A percentile compares a stretch with the other conserved stretches of the same genome.
These are phyloP conservation scores for Suhomyces wounanorum DNA, from an alignment of 1,139 yeast genomes.

Conservation along the genomic window DNA sequence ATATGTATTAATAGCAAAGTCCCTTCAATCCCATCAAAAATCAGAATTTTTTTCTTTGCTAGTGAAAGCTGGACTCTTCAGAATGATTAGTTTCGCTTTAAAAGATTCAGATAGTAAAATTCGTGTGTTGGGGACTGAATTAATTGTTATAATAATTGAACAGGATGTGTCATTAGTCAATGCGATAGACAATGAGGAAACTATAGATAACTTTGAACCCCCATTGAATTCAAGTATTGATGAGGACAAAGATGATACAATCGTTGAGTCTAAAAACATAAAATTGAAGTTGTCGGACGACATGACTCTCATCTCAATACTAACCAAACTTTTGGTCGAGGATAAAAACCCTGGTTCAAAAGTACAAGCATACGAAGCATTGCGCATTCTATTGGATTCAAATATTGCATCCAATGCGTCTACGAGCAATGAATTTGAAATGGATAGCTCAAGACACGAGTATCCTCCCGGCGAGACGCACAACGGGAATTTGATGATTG, in stretches of 20 bases:
- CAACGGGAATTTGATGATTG: slow-evolving; percentile 15
- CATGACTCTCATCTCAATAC: slow-evolving; percentile 59
- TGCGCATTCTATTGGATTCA: slow-evolving; percentile 71
- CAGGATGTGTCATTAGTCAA: slow-evolving; percentile 75
- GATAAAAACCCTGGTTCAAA: slow-evolving; percentile 74
- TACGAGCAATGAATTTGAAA: slow-evolving; percentile 14
- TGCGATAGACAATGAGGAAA: slow-evolving; percentile 37
- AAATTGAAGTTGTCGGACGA: slow-evolving; percentile 51
- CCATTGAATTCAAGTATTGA: slow-evolving; percentile 19
- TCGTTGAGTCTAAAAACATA: slow-evolving; percentile 22
- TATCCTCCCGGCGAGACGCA: slow-evolving; percentile 8
- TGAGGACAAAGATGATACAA: slow-evolving; percentile 22
- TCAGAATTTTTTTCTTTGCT: slow-evolving; percentile 65
- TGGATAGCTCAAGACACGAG: slow-evolving; percentile 16
- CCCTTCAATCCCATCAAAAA: slow-evolving; percentile 63
- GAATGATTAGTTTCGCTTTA: slow-evolving; percentile 72
- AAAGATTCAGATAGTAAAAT: slow-evolving; percentile 51
- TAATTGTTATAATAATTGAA: slow-evolving; percentile 78
- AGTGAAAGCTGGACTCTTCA: slow-evolving; percentile 68
- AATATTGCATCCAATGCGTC: slow-evolving; percentile 32
- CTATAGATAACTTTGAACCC: slow-evolving; percentile 39
- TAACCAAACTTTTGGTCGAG: slow-evolving; percentile 61
- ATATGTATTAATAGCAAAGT: slow-evolving; percentile 72
- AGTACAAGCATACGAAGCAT: slow-evolving; percentile 82
- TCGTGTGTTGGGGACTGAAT: slow-evolving; percentile 77